Conservation (phyloP, 306 rosid species). For the Pterocarpus santalinus region DNA sequence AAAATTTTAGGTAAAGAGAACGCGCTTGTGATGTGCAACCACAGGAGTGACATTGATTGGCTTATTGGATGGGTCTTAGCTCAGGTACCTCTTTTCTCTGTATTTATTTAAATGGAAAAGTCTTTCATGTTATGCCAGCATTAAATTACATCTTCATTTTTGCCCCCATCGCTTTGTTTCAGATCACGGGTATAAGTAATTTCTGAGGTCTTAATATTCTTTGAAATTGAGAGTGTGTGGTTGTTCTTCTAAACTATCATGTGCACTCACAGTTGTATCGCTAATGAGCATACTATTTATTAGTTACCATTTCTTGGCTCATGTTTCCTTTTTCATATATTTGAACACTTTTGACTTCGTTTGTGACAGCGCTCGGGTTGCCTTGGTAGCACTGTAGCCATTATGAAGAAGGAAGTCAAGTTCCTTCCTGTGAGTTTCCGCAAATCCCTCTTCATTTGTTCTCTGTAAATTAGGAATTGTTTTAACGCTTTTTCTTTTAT, state of each 20-base stretch:
- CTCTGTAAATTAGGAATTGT: background rate
- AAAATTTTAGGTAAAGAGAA: slow-evolving; percentile 76
- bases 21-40: slow-evolving; percentile 88
- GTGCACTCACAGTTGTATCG: slow-evolving; percentile 1
- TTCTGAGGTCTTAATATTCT: slow-evolving; percentile 8
- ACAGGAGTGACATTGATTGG: slow-evolving; percentile 96
- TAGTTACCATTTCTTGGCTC: background rate
- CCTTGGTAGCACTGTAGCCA: slow-evolving; percentile 87
- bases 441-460: slow-evolving; percentile 1
- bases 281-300: background rate
- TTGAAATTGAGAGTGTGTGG: background rate
- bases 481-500: background rate
- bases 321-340: slow-evolving; percentile 4
- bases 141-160: background rate
- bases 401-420: slow-evolving; percentile 79
- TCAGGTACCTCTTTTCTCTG: slow-evolving; percentile 66
- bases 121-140: background rate
- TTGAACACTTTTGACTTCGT: slow-evolving; percentile 30
- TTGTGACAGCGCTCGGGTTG: slow-evolving; percentile 79
- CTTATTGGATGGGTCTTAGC: slow-evolving; percentile 93
- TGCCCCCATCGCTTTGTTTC: background rate
- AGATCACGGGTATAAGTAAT: slow-evolving; percentile 1
- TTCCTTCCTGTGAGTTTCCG: slow-evolving; percentile 75
- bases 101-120: slow-evolving; percentile 30
- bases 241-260: background rate